Percentiles rank a stretch among this genome's conserved stretches.
Conservation (phyloP, 1,284 basidiomycete species). For the Moesziomyces globuligerus region DNA sequence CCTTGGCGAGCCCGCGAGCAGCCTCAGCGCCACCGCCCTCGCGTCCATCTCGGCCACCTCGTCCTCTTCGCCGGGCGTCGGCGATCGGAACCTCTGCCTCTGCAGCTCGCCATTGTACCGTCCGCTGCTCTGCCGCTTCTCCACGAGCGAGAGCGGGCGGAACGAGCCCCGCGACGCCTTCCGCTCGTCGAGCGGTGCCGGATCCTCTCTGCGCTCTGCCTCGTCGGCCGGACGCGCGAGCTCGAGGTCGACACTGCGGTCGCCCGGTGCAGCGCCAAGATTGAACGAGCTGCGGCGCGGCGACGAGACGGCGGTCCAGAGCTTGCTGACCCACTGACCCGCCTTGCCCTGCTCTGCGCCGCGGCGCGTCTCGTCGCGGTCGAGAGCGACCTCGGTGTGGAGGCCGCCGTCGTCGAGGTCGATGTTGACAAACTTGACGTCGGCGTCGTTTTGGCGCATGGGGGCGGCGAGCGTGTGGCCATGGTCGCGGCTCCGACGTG, state of each 20-base stretch:
- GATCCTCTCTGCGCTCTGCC: slow-evolving; percentile 5
- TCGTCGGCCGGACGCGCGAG: slow-evolving; percentile 11
- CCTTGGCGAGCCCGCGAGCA: slow-evolving; percentile 30
- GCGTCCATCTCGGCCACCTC: slow-evolving; percentile 41
- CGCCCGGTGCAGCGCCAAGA: slow-evolving; percentile 5
- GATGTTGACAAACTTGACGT: slow-evolving; percentile 44
- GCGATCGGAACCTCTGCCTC: slow-evolving; percentile 25
- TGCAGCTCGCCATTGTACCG: slow-evolving; percentile 12
- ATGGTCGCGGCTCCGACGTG: slow-evolving; percentile 18
- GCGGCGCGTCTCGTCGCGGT: slow-evolving; percentile 3
- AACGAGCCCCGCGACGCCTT: slow-evolving; percentile 26
- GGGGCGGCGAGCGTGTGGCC: slow-evolving; percentile 14
- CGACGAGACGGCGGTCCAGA: slow-evolving; percentile 36
- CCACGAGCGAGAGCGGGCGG: slow-evolving; percentile 36
- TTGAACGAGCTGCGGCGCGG: slow-evolving; percentile 20
- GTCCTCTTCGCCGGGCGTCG: slow-evolving; percentile 36
- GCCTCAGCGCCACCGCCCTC: slow-evolving; percentile 31
- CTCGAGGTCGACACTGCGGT: slow-evolving; percentile 32
- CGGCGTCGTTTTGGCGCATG: slow-evolving; percentile 22
- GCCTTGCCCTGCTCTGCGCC: slow-evolving; percentile 10
- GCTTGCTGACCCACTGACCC: slow-evolving; percentile 41
- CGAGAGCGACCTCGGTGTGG: slow-evolving; percentile 21
- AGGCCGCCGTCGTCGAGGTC: slow-evolving; percentile 33
- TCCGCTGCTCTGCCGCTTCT: slow-evolving; percentile 37
- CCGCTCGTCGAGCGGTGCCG: slow-evolving; percentile 2